Base-by-base conservation (phyloP, 768 basidiomycete species). In the Suillus sp. region DNA sequence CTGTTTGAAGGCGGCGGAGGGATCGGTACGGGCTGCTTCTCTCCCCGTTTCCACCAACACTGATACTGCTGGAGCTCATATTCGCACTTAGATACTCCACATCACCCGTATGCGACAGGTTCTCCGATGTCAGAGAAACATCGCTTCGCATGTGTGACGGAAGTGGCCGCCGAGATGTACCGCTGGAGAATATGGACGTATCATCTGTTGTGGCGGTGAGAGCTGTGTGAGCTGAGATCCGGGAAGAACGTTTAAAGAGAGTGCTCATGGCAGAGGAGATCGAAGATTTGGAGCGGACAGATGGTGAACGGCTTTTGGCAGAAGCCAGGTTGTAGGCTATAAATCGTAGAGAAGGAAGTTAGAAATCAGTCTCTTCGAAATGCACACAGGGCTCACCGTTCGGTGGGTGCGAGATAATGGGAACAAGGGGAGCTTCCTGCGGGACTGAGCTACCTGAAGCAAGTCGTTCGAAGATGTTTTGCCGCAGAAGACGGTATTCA, bases 381-480 rank as follows among this genome's bases (percentile, higher is more conserved):
- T 3, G 22, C 7, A 20, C 8, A 27, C 25, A 20, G 30, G 22
- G 25, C 56, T 40, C 27, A 57, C 56, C 10, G 27, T 38, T 57
- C 11, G 38, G 56, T 63, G 77, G 74, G 71, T 76, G 69, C 64
- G 72, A 72, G 60, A 80, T 72, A 65, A 84, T 79, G 45, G 88
- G 88, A 50, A 91, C 85, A 48, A 91, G 72, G 27, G 91, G 79
- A 11, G 70, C 74, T 73, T 93, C 91, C 43, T 81, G 79, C 6
- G 91, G 90, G 25, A 90, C 80, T 10, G 78, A 70, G 30, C 84
- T 78, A 58, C 79, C 81, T 64, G 78, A 84, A 18, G 90, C 82
- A 69, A 92, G 86, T 59, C 93, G 85, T 72, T 93, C 91, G 68
- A 95, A 94, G 43, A 95, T 79, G 70, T 88, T 92, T 74, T 93